Conservation (phyloP, 768 basidiomycete species). For the Lactarius deliciosus region DNA sequence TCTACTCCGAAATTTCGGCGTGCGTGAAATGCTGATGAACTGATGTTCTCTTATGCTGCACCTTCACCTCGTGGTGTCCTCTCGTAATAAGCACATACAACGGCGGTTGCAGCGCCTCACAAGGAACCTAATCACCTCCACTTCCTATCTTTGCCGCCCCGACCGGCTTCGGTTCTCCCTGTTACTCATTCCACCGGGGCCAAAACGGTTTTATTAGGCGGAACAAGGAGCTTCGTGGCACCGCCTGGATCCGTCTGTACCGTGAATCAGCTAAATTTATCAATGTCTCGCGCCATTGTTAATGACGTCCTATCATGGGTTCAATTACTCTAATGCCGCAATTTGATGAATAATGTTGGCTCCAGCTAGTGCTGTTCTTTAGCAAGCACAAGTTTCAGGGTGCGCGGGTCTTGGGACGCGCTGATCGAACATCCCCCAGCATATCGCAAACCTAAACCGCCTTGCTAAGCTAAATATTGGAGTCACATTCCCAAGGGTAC, state of each 20-base stretch:
- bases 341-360: conserved; percentile 11
- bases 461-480: conserved; percentile 14
- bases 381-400: conserved; percentile 19
- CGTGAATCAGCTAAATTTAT: conserved; percentile 1
- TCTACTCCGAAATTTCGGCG: background rate
- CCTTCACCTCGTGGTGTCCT: conserved; percentile 18
- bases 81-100: conserved; percentile 12
- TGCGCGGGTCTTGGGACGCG: background rate
- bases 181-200: background rate
- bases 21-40: conserved; percentile 10
- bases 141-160: background rate
- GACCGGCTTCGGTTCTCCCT: background rate
- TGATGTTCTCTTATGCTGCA: background rate
- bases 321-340: conserved; percentile 12
- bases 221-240: conserved; percentile 12
- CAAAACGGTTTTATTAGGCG: background rate
- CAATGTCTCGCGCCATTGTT: background rate
- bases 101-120: conserved; percentile 13
- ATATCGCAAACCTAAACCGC: conserved; percentile 20
- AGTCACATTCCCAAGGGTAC: conserved; percentile 27
- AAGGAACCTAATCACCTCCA: conserved; percentile 16
- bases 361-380: background rate
- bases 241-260: background rate
- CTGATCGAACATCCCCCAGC: conserved; percentile 11
- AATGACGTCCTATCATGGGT: conserved; percentile 17